Percentiles rank a stretch among this genome's conserved stretches.
phyloP scores from a whole-genome alignment of 2,329 filamentous ascomycete species.

The Dothiorella sarmentorum region DNA sequence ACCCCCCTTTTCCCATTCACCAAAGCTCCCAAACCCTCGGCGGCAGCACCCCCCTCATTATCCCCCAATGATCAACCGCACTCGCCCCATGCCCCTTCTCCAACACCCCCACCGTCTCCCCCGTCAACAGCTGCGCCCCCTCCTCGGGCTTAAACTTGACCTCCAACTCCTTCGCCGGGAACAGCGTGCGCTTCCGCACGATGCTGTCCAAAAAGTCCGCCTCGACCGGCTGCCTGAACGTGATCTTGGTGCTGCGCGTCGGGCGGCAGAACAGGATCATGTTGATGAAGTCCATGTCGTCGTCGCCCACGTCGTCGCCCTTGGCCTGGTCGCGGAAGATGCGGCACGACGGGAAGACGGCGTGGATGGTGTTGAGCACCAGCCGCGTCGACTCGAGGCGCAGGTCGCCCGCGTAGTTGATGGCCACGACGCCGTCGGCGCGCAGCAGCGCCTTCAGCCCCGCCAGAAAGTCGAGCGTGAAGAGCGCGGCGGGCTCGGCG shows the following conservation, averaged over 20 bases:
- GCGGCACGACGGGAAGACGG: constrained; percentile 84
- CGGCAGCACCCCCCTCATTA: constrained; percentile 85
- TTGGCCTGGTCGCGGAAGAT: constrained; percentile 71
- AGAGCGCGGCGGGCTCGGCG: constrained; percentile 82
- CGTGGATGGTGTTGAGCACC: constrained; percentile 75
- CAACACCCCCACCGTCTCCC: constrained; percentile 64
- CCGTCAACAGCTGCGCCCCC: constrained; percentile 54
- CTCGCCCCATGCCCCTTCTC: constrained; percentile 69
- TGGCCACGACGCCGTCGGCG: constrained; percentile 78
- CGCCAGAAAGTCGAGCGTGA: constrained; percentile 79
- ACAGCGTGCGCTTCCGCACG: constrained; percentile 65
- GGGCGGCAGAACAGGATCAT: constrained; percentile 94
- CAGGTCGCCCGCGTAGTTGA: constrained; percentile 91
- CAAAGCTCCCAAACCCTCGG: constrained; percentile 80
- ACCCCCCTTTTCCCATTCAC: constrained; percentile 46
- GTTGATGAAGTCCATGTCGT: constrained; percentile 77
- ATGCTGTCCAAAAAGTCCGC: constrained; percentile 71
- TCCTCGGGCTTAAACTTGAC: constrained; percentile 36
- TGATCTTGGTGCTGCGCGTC: constrained; percentile 45
- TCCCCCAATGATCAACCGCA: constrained; percentile 80
- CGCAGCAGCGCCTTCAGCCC: constrained; percentile 69
- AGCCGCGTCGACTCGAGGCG: constrained; percentile 70
- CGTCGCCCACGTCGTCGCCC: constrained; percentile 37
- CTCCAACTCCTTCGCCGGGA: constrained; percentile 69
- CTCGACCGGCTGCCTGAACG: constrained; percentile 63